Evolutionary conservation across 2,329 filamentous ascomycete genomes (phyloP).

Genomic region (Phyllachora maydis): DNA sequence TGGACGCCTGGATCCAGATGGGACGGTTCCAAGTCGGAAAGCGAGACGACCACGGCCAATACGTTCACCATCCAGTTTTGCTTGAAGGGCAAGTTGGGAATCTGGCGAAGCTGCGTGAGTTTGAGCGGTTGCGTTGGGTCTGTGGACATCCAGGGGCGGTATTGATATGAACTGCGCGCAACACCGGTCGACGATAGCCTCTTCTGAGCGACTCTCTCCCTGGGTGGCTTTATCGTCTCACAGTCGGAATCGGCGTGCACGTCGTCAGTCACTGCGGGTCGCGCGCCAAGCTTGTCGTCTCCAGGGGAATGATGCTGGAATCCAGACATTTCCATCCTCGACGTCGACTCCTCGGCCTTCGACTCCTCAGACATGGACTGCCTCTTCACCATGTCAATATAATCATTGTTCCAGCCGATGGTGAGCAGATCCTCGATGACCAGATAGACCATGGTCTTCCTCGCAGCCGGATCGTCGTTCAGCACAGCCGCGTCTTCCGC

Average conservation of each 20-base stretch:
- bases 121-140: slow-evolving; percentile 22
- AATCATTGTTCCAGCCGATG: slow-evolving; percentile 25
- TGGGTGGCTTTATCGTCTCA: slow-evolving; percentile 4
- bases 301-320: no score
- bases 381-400: slow-evolving; percentile 8
- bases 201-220: slow-evolving; percentile 3
- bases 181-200: no score
- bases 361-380: not conserved
- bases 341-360: not conserved
- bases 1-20: slow-evolving; percentile 27
- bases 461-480: not conserved
- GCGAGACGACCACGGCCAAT: slow-evolving; percentile 24
- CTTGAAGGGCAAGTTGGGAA: slow-evolving; percentile 30
- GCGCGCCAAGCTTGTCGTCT: no score
- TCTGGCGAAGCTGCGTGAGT: slow-evolving; percentile 25
- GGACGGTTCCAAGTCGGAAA: slow-evolving; percentile 25
- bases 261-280: slow-evolving; percentile 1
- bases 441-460: slow-evolving; percentile 14
- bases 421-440: slow-evolving; percentile 21
- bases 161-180: no score
- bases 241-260: slow-evolving; percentile 10
- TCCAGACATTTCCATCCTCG: no score
- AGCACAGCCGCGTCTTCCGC: not conserved
- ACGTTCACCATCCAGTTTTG: slow-evolving; percentile 38
- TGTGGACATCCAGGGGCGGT: slow-evolving; percentile 18